phyloP scores from a whole-genome alignment of 2,329 filamentous ascomycete genomes.

The Botrytis hyacinthi region DNA sequence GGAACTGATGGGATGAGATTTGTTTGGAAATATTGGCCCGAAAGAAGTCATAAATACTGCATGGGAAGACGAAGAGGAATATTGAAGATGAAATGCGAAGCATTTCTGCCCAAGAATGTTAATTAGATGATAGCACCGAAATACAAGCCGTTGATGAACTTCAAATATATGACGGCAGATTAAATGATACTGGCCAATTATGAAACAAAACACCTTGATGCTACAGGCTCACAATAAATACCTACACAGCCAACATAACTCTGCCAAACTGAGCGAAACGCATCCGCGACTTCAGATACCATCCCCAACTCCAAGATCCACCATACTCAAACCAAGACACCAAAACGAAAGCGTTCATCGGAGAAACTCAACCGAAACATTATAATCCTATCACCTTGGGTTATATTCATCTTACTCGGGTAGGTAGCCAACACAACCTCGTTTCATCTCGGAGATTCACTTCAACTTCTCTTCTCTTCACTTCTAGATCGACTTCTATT shows the following conservation, averaged over 20 bases:
- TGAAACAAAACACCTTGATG: neutral
- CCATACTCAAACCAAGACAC: fast-evolving
- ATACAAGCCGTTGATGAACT: neutral
- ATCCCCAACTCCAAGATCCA: neutral
- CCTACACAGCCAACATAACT: neutral
- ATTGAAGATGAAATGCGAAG: neutral
- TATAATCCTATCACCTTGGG: neutral
- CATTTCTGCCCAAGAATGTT: neutral
- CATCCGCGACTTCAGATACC: fast-evolving
- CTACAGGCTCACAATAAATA: too few species aligned
- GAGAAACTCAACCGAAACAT: neutral
- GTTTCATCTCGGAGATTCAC: neutral
- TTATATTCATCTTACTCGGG: too few species aligned
- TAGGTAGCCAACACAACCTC: neutral
- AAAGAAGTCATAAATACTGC: fast-evolving
- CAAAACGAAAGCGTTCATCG: neutral
- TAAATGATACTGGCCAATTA: neutral
- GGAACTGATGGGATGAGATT: neutral
- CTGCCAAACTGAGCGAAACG: neutral
- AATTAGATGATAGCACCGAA: neutral
- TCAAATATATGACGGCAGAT: neutral
- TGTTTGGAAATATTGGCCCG: fast-evolving
- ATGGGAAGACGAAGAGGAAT: fast-evolving
- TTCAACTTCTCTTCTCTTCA: neutral
- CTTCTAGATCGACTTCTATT: neutral